Conservation (phyloP, 306 rosid species). For the Albizia julibrissin region DNA sequence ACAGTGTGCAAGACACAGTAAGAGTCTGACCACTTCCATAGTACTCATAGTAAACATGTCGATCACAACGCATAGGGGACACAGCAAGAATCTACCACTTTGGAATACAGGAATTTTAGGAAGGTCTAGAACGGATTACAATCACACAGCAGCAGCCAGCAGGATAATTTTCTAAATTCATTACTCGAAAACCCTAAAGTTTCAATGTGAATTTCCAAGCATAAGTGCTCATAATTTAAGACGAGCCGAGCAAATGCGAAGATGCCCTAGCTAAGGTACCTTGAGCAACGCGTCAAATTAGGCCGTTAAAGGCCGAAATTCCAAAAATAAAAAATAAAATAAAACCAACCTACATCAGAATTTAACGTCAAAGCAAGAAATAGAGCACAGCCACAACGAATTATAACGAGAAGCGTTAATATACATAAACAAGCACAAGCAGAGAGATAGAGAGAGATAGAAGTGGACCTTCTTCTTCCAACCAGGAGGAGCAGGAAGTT, state of each 20-base stretch:
- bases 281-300: slow-evolving; percentile 35
- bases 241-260: slow-evolving; percentile 27
- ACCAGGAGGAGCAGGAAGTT: slow-evolving; percentile 95
- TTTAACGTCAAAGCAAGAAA: slow-evolving; percentile 15
- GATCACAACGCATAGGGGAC: background rate
- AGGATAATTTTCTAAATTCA: slow-evolving; percentile 28
- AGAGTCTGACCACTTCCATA: slow-evolving; percentile 22
- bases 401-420: slow-evolving; percentile 10
- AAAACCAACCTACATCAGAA: slow-evolving; percentile 31
- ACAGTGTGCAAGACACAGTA: background rate
- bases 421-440: background rate
- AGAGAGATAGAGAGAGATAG: background rate
- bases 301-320: slow-evolving; percentile 22
- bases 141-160: slow-evolving; percentile 12
- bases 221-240: slow-evolving; percentile 34
- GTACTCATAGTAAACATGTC: background rate
- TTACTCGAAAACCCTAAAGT: slow-evolving; percentile 33
- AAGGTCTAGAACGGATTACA: background rate
- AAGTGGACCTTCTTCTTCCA: slow-evolving; percentile 86
- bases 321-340: background rate
- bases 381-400: slow-evolving; percentile 8
- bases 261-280: slow-evolving; percentile 47
- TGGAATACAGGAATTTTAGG: background rate
- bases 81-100: slow-evolving; percentile 23
- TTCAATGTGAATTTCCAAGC: slow-evolving; percentile 23